phyloP scores from a whole-genome alignment of 257 asterid species.

The Solanum clarkiae region DNA sequence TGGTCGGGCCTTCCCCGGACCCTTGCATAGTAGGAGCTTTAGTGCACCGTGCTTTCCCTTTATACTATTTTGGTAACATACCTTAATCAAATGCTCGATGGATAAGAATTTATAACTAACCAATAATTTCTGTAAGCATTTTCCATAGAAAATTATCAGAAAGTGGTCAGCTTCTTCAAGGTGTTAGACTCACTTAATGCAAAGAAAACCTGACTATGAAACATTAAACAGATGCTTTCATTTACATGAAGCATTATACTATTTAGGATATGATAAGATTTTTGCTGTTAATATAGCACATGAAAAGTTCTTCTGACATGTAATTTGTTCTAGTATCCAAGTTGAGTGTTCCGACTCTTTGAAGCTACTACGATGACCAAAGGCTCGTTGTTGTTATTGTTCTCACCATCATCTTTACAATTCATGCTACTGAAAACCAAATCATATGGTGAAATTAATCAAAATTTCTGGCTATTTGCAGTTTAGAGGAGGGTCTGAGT shows the following conservation, averaged over 20 bases:
- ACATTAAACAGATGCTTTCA: background rate
- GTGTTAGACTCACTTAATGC: background rate
- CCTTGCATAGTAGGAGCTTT: too few relatives aligned
- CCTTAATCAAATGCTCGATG: background rate
- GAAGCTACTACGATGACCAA: background rate
- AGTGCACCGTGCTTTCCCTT: background rate
- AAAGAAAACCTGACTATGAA: background rate
- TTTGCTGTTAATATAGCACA: background rate
- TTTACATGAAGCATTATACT: background rate
- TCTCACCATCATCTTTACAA: background rate
- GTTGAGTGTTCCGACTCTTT: background rate
- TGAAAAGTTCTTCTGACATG: background rate
- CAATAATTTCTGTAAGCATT: background rate
- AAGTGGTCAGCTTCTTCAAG: background rate
- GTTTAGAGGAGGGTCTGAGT: conserved; percentile 90
- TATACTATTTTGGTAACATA: background rate
- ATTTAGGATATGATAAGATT: background rate
- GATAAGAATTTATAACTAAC: background rate
- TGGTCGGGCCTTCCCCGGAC: too few relatives aligned
- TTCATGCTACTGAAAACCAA: background rate
- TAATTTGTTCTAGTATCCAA: background rate
- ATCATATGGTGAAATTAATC: background rate
- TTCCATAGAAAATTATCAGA: background rate
- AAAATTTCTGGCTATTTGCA: conserved; percentile 19
- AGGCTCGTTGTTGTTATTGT: background rate